A percentile compares a stretch with the other conserved stretches of the same genome.
phyloP scores from a whole-genome alignment of 805 yeast genomes.

The Starmerella scarabaei region DNA sequence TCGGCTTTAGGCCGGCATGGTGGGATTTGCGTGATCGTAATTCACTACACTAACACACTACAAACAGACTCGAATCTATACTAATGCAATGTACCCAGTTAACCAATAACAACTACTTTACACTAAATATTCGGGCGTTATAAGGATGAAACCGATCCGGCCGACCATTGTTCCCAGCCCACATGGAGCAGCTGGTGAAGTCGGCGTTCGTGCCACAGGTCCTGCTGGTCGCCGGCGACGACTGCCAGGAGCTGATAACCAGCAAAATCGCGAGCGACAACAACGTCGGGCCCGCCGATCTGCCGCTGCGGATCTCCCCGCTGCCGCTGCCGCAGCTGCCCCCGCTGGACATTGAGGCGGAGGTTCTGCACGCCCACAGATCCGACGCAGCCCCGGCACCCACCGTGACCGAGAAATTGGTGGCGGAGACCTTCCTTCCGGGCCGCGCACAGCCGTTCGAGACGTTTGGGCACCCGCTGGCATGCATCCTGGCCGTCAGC shows the following conservation, averaged over 20 bases:
- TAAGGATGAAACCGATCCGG: no score
- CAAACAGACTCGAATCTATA: no score
- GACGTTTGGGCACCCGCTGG: constrained; percentile 74
- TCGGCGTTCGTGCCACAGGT: constrained; percentile 8
- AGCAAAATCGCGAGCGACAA: neutral
- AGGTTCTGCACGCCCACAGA: neutral
- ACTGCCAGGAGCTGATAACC: constrained; percentile 1
- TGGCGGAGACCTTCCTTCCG: constrained; percentile 5
- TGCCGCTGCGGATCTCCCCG: constrained; percentile 2
- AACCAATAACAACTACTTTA: no score
- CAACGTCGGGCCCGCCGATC: neutral
- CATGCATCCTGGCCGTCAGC: constrained; percentile 57
- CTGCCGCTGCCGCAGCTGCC: constrained; percentile 1
- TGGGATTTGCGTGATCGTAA: no score
- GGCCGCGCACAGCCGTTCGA: constrained; percentile 43
- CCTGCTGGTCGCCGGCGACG: constrained; percentile 9
- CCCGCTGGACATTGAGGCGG: neutral
- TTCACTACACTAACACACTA: no score
- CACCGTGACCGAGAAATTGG: constrained; percentile 1
- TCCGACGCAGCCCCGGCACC: neutral
- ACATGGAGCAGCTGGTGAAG: constrained; percentile 6
- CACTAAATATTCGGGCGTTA: no score
- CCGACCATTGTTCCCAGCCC: neutral
- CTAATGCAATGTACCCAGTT: no score
- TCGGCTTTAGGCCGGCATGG: no score